Evolutionary conservation across 1,284 basidiomycete genomes (phyloP), one percentile per base, ranked within the genome.

Genomic region (Ustilago hordei): DNA sequence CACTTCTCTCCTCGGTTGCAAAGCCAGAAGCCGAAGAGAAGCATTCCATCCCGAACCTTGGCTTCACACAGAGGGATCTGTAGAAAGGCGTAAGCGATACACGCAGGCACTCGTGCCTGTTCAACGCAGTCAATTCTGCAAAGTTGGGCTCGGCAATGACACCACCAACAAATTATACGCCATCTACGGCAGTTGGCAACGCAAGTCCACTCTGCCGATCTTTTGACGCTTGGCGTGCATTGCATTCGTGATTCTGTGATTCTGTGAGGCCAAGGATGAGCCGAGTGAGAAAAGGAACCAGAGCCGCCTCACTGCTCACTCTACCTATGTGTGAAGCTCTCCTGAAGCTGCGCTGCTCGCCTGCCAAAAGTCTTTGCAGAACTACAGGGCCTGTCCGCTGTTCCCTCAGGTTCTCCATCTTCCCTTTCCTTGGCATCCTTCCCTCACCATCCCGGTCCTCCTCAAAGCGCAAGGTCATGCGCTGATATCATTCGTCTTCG

Each of bases 201-300:
- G 13, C n/a, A 35, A 54, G 7, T 17, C 9, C 15, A 32, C 50
- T 36, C 15, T 54, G 59, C 28, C n/a, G 59, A 60, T 60, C 59
- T 45, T 50, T 63, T 43, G 55, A 53, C 62, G 55, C 62, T 64
- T 64, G 62, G 62, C 62, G 45, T 58, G 62, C 62, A 64, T 38
- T 55, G 23, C 45, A 48, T 38, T 41, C 48, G 11, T 39, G 23
- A 28, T 28, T 28, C 23, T 23, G 23, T 23, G 23, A 23, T 23
- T 23, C 23, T 28, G 23, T 19, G n/a, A 19, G 17, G n/a, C n/a
- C n/a, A 45, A 17, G 11, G 11, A n/a, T 45, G 43, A 35, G 52
- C 17, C 52, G 52, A 54, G n/a, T 17, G 19, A 53, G 28, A 43
- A 19, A 48, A 9, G 34, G 32, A 38, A 28, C 19, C 3, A 39